Evolutionary conservation across 208 protist species (phyloP).

Genomic region (Crithidia acanthocephali): DNA sequence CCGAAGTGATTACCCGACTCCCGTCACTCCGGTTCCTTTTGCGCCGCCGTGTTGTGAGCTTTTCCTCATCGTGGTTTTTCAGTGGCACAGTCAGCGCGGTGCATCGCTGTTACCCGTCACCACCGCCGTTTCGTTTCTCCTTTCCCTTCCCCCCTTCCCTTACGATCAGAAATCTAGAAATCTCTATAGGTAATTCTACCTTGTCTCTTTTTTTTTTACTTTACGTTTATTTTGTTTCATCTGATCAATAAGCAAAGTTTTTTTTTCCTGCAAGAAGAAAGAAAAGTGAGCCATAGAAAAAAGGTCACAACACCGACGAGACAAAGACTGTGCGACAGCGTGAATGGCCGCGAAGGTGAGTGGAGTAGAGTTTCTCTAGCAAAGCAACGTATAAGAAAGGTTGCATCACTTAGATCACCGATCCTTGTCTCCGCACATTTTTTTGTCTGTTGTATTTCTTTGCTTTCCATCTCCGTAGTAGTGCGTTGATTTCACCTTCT

Average conservation of each 20-base stretch:
- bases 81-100: not conserved
- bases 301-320: too few relatives aligned
- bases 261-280: not conserved
- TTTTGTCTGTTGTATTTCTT: too few relatives aligned
- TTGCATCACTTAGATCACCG: too few relatives aligned
- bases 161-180: not conserved
- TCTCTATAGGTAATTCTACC: not conserved
- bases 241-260: not conserved
- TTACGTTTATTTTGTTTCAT: not conserved
- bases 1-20: too few relatives aligned
- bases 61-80: not conserved
- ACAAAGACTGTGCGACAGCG: too few relatives aligned
- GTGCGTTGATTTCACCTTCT: not conserved
- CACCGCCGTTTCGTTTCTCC: not conserved
- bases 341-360: too few relatives aligned
- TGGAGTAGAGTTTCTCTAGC: too few relatives aligned
- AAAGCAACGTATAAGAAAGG: too few relatives aligned
- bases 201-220: not conserved
- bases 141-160: not conserved
- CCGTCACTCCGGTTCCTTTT: not conserved
- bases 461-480: too few relatives aligned
- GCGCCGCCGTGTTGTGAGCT: not conserved
- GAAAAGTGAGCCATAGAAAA: not conserved
- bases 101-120: not conserved
- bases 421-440: too few relatives aligned